phyloP scores from a whole-genome alignment of 495 filamentous ascomycete genomes.

The Tricharina praecox region DNA sequence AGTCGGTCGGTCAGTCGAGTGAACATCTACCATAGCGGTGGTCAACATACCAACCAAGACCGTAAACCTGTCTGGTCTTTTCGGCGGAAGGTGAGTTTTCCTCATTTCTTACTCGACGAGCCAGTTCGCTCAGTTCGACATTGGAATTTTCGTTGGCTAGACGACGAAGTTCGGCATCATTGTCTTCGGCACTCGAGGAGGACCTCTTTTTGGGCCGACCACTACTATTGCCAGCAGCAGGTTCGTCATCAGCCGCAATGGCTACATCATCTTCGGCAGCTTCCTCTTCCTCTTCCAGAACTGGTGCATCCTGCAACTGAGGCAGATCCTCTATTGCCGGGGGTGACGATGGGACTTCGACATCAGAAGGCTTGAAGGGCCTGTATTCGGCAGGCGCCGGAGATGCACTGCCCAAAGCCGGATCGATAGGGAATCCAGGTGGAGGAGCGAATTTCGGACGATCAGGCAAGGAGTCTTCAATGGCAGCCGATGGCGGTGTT shows the following conservation, averaged over 20 bases:
- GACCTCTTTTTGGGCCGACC: constrained; percentile 17
- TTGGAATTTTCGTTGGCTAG: constrained; percentile 60
- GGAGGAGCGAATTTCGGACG: too few relatives aligned
- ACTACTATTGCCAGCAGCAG: constrained; percentile 11
- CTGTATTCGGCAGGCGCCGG: constrained; percentile 3
- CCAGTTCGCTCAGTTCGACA: constrained; percentile 64
- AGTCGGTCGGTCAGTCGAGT: constrained; percentile 14
- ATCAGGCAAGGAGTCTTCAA: too few relatives aligned
- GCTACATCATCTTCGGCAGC: constrained; percentile 12
- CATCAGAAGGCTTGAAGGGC: neutral
- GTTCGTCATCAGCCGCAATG: constrained; percentile 38
- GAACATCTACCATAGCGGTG: neutral
- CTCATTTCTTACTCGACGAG: constrained; percentile 56
- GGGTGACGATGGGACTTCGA: constrained; percentile 1
- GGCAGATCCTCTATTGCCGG: constrained; percentile 6
- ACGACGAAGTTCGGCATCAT: constrained; percentile 74
- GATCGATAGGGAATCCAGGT: constrained; percentile 27
- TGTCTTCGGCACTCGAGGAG: constrained; percentile 23
- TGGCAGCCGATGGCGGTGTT: constrained; percentile 7
- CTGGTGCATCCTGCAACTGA: constrained; percentile 6
- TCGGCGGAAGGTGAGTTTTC: constrained; percentile 64
- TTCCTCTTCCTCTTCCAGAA: constrained; percentile 2
- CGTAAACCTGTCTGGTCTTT: constrained; percentile 89
- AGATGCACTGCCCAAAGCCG: constrained; percentile 22
- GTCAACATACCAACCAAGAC: constrained; percentile 86